Percentiles rank a stretch among this genome's conserved stretches.
These are phyloP conservation scores for Hibiscus syriacus DNA, from an alignment of 345 rosid genomes.

Conservation along the genomic window DNA sequence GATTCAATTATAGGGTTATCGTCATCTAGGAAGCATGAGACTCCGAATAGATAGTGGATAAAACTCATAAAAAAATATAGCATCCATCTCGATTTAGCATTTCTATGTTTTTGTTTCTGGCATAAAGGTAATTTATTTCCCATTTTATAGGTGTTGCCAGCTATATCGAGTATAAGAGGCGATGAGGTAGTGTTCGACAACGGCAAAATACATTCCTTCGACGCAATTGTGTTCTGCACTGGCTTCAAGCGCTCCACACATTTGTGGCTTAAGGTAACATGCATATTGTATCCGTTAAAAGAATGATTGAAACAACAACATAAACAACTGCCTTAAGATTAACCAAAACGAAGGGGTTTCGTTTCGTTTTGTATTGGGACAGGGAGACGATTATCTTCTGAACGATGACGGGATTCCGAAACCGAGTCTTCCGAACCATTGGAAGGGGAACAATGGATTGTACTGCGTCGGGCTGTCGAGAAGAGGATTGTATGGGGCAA, in stretches of 20 bases:
- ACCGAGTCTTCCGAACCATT: slow-evolving; percentile 33
- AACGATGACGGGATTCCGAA: slow-evolving; percentile 35
- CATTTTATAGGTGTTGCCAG: slow-evolving; percentile 64
- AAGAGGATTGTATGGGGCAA: slow-evolving; percentile 34
- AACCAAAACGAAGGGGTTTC: neutral
- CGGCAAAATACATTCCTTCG: slow-evolving; percentile 34
- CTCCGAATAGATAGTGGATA: too few relatives aligned
- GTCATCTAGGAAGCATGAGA: too few relatives aligned
- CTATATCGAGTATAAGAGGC: slow-evolving; percentile 34
- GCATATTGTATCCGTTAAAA: neutral
- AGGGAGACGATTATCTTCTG: slow-evolving; percentile 40
- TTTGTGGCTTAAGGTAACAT: slow-evolving; percentile 31
- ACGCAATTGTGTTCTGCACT: slow-evolving; percentile 56
- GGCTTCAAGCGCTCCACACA: slow-evolving; percentile 32
- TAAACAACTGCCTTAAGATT: neutral
- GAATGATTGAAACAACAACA: neutral
- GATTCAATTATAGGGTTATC: too few relatives aligned
- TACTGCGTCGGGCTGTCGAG: slow-evolving; percentile 40
- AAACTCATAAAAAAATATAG: too few relatives aligned
- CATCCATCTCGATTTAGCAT: too few relatives aligned
- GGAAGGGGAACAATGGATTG: slow-evolving; percentile 51
- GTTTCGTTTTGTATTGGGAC: too few relatives aligned
- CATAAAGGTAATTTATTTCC: too few relatives aligned
- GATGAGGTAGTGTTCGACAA: slow-evolving; percentile 33
- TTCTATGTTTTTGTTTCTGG: too few relatives aligned